These are phyloP conservation scores for Lipomyces starkeyi DNA, from an alignment of 805 yeast genomes.

Conservation along the genomic window DNA sequence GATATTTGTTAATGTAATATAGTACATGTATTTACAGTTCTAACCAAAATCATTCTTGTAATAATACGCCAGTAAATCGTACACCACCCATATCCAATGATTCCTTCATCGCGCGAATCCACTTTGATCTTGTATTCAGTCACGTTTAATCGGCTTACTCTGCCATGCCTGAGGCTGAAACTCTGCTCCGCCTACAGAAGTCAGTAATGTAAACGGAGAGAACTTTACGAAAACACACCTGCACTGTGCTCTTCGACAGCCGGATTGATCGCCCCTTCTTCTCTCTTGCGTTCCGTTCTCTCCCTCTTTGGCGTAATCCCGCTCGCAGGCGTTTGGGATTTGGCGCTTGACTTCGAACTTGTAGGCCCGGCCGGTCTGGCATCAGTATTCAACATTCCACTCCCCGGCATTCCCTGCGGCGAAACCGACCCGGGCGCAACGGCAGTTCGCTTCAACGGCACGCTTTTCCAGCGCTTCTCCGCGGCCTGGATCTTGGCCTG, in stretches of 20 bases:
- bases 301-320: slow-evolving; percentile 8
- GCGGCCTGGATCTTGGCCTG: slow-evolving; percentile 57
- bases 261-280: background rate
- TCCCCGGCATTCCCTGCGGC: slow-evolving; percentile 34
- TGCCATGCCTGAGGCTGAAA: slow-evolving; percentile 25
- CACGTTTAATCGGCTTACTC: slow-evolving; percentile 20
- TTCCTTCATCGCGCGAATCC: background rate
- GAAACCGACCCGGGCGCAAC: slow-evolving; percentile 26
- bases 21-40: background rate
- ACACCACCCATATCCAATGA: background rate
- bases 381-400: slow-evolving; percentile 14
- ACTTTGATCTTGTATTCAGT: background rate
- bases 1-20: background rate
- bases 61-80: background rate
- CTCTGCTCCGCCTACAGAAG: slow-evolving; percentile 4
- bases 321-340: slow-evolving; percentile 1
- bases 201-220: background rate
- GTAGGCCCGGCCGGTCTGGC: slow-evolving; percentile 8
- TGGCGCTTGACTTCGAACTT: slow-evolving; percentile 6
- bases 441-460: slow-evolving; percentile 43
- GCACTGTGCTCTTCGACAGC: background rate
- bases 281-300: background rate
- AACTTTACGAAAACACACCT: slow-evolving; percentile 5
- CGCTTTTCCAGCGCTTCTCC: slow-evolving; percentile 47
- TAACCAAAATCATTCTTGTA: background rate